Conservation (phyloP, 495 filamentous ascomycete genomes). For the Tuber indicum region DNA sequence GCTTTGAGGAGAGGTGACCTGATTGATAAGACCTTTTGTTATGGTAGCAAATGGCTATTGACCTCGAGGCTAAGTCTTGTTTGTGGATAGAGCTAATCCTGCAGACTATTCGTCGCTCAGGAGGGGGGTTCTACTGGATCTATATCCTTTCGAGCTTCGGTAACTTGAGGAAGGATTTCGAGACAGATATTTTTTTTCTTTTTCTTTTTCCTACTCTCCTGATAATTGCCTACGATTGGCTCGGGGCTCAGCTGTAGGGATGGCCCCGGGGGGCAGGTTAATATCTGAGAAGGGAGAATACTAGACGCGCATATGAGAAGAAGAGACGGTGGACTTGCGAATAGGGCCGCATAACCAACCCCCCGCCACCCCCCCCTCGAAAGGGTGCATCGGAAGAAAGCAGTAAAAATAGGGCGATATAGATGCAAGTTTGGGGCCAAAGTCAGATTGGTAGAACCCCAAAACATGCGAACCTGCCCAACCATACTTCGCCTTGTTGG, state of each 20-base stretch:
- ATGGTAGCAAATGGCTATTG: slow-evolving; percentile 7
- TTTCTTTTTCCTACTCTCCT: background rate
- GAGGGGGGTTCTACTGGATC: slow-evolving; percentile 21
- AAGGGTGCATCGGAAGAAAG: slow-evolving; percentile 15
- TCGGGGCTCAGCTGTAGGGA: slow-evolving; percentile 19
- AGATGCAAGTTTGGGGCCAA: slow-evolving; percentile 21
- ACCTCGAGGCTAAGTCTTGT: slow-evolving; percentile 3
- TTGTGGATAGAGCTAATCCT: slow-evolving; percentile 12
- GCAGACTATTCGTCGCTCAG: slow-evolving; percentile 13
- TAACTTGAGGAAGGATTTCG: slow-evolving; percentile 9
- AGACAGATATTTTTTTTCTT: background rate
- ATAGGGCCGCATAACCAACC: slow-evolving; percentile 28
- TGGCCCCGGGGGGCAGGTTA: slow-evolving; percentile 22
- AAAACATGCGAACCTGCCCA: background rate
- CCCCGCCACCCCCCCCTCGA: slow-evolving; percentile 7
- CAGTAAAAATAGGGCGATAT: slow-evolving; percentile 26
- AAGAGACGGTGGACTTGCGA: slow-evolving; percentile 18
- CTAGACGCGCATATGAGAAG: slow-evolving; percentile 22
- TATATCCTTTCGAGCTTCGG: slow-evolving; percentile 23
- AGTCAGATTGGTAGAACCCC: slow-evolving; percentile 14
- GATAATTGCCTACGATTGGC: background rate
- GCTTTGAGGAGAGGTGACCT: slow-evolving; percentile 1
- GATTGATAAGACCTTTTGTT: background rate
- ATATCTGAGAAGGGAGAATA: slow-evolving; percentile 19
- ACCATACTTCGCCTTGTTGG: background rate